Conservation (phyloP, 164 flowering plant genomes). For the Aristolochia contorta region DNA sequence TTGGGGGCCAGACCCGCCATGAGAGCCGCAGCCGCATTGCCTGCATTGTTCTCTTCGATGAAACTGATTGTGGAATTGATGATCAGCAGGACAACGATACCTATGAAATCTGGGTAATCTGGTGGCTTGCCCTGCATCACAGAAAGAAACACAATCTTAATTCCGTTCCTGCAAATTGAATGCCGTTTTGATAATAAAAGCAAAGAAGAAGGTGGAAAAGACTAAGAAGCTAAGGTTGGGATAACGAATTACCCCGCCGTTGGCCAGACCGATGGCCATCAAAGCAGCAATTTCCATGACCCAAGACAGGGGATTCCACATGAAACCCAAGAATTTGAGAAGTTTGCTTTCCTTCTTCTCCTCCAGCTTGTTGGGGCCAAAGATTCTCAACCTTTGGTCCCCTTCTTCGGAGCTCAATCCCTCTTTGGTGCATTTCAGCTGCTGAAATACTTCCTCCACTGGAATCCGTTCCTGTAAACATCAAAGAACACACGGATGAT, state of each 20-base stretch:
- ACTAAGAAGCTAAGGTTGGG: neutral
- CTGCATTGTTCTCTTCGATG: conserved; percentile 25
- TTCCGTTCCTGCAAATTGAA: no score
- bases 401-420: conserved; percentile 18
- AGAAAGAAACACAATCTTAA: neutral
- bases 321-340: conserved; percentile 23
- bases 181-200: no score
- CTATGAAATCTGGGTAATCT: conserved; percentile 23
- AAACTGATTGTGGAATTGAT: conserved; percentile 25
- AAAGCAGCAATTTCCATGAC: conserved; percentile 23
- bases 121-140: conserved; percentile 20
- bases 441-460: conserved; percentile 19
- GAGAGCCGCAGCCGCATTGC: conserved; percentile 24
- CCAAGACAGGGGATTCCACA: conserved; percentile 28
- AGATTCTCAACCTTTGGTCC: conserved; percentile 16
- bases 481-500: neutral
- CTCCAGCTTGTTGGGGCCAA: conserved; percentile 26
- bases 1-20: conserved; percentile 28
- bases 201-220: neutral
- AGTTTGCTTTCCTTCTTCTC: conserved; percentile 24
- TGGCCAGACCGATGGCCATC: conserved; percentile 22
- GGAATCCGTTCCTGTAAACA: conserved; percentile 17
- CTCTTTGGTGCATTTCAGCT: conserved; percentile 20
- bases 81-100: conserved; percentile 19
- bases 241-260: conserved; percentile 18